Evolutionary conservation across 768 basidiomycete species (phyloP), one percentile per base, ranked within the genome.

Genomic region (Lyophyllum shimeji): DNA sequence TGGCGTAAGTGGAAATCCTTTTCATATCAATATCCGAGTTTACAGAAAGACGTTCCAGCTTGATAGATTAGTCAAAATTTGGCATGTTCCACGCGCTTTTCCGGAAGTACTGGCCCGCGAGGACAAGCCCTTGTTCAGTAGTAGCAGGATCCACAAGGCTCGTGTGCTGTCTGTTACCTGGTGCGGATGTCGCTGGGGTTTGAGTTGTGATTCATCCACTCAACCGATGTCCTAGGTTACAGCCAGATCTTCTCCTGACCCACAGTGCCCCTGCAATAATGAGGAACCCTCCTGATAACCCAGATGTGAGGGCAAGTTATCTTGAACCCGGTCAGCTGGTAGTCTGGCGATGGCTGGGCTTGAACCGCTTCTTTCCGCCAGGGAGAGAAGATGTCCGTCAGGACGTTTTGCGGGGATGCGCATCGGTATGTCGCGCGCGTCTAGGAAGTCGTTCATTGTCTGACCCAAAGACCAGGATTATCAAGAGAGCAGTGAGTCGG

Each of bases 91-190:
- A 23, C 69, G 67, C 1, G 72, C 68, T 31, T 65, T 72, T 18
- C 51, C 58, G 2, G 67, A 74, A n/a, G 57, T 56, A 9, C 70
- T 85, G 48, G 71, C 74, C 46, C 76, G 87, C 31, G 85, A 87
- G 66, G 89, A 92, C 57, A 91, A 90, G 57, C 89, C 90, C 0
- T 65, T 93, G 2, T 91, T 90, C 64, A 87, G 84, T 60, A 87
- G 82, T 40, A 76, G 80, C 24, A 72, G 76, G 27, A 75, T 93
- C 12, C 89, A 91, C 61, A 83, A 81, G 60, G 82, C 86, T 15
- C 76, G 84, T 8, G 79, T 89, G 1, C 65, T 85, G 18, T 87
- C 86, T 2, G 72, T 91, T 1, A 69, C 75, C 34, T 92, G 90
- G 90, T 87, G 57, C 17, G 9, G 40, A 51, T 18, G 9, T 29